Evolutionary conservation across 768 basidiomycete genomes (phyloP).

Genomic region (Zangia roseola): DNA sequence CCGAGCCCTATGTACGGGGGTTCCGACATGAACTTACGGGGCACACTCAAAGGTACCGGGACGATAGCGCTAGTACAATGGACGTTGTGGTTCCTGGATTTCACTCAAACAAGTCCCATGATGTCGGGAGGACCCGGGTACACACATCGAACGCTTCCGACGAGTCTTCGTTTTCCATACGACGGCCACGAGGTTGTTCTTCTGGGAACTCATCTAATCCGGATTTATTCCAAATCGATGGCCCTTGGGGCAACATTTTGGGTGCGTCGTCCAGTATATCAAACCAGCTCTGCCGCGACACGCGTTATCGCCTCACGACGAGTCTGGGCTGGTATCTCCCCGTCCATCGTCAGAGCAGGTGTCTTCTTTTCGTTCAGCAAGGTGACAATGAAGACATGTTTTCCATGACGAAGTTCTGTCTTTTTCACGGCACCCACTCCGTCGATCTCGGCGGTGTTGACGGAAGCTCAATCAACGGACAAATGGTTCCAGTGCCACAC

Average conservation of each 20-base stretch:
- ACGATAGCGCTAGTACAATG: not conserved
- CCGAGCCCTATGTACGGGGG: not conserved
- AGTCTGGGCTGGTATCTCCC: no score
- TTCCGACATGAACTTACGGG: not conserved
- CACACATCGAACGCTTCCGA: conserved; percentile 4
- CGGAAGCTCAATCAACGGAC: conserved; percentile 10
- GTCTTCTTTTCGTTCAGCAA: not conserved
- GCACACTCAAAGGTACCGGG: not conserved
- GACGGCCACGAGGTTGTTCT: conserved; percentile 18
- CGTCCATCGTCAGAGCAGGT: not conserved
- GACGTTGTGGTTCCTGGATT: not conserved
- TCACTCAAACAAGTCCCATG: not conserved
- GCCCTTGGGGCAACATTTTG: conserved; percentile 4
- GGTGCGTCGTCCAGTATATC: not conserved
- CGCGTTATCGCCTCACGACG: conserved; percentile 17
- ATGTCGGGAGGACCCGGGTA: conserved; percentile 16
- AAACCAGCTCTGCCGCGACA: conserved; percentile 7
- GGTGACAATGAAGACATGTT: not conserved
- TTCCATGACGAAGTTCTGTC: not conserved
- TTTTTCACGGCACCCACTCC: conserved; percentile 11
- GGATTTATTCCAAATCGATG: conserved; percentile 13
- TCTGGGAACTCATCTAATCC: conserved; percentile 11
- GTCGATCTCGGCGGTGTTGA: conserved; percentile 26
- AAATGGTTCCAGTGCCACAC: conserved; percentile 22
- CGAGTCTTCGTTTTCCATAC: conserved; percentile 8